Percentiles rank a stretch among this genome's conserved stretches.
phyloP scores from a whole-genome alignment of 2,329 filamentous ascomycete species.

The Aspergillus intermedius region DNA sequence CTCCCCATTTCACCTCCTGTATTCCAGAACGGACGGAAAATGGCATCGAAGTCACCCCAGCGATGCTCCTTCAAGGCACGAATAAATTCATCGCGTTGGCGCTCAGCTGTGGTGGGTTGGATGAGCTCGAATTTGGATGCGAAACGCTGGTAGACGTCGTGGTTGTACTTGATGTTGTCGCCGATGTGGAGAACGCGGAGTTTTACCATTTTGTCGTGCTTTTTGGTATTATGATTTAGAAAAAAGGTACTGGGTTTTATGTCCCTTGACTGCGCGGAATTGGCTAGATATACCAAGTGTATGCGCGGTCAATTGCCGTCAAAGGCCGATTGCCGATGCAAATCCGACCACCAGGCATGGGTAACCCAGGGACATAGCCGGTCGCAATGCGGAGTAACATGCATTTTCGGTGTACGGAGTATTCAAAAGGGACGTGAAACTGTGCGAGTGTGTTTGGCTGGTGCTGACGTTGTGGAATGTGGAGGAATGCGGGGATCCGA shows the following conservation, averaged over 20 bases:
- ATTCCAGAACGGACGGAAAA: constrained; percentile 58
- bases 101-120: constrained; percentile 29
- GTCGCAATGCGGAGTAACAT: no score
- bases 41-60: constrained; percentile 39
- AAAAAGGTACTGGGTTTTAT: background rate
- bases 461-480: background rate
- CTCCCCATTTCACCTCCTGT: constrained; percentile 60
- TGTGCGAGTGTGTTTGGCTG: background rate
- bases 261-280: background rate
- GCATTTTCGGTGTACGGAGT: no score
- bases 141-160: constrained; percentile 38
- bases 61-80: constrained; percentile 35
- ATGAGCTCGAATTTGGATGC: constrained; percentile 37
- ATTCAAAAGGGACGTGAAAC: no score
- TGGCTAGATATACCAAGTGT: background rate
- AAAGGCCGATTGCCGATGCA: background rate
- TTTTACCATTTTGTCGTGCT: constrained; percentile 16
- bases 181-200: constrained; percentile 41
- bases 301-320: background rate
- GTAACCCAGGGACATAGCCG: no score
- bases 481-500: background rate
- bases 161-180: constrained; percentile 45
- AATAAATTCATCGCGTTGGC: constrained; percentile 33
- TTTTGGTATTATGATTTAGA: background rate
- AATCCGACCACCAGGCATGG: background rate